Base-by-base conservation (phyloP, 192 early-diverging fungal species). In the Coemansia sp. region DNA sequence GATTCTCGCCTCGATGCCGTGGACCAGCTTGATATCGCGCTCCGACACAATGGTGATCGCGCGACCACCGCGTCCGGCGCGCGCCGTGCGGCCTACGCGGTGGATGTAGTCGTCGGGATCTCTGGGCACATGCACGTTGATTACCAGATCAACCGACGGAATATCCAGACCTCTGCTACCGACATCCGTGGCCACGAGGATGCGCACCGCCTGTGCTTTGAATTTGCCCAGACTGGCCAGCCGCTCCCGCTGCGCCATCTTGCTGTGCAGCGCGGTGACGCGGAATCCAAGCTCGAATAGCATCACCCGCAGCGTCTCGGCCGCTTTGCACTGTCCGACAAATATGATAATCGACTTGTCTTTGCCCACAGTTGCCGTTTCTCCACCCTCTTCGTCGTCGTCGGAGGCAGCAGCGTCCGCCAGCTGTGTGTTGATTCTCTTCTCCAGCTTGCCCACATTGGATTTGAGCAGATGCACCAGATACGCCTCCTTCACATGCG, bases 81-180 rank as follows among this genome's bases (percentile, higher is more conserved):
- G 88, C 15, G 98, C 98, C 7, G 98, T 98, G 82, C 98, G 92
- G 57, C 98, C 98, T 6, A 99, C 95, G 39, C 98, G 86, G 75
- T 99, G 98, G 63, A 99, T 93, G 64, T 99, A 99, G 73, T 97
- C 96, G 46, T 95, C 93, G 8, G 97, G 91, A 75, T 96, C 93
- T 7, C 92, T 87, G 9, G 98, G 97, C 19, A 99, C 87, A 72
- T 99, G 94, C 80, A 92, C 96, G 66, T 99, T 99, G 52, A 98
- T 69, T 12, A 99, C 98, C 60, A 92, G 69, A 51, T 94, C 85
- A 4, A 99, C 98, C 0, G 90, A 87, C 9, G 95, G 95, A 61
- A 99, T 99, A 85, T 99, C 98, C 40, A 99, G 84, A 72, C 98
- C 98, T 86, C 96, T 92, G 82, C 90, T 91, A 56, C 93, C 98